Evolutionary conservation across 2,329 filamentous ascomycete genomes (phyloP), one percentile per base, ranked within the genome.

Genomic region (Zelopaecilomyces penicillatus): DNA sequence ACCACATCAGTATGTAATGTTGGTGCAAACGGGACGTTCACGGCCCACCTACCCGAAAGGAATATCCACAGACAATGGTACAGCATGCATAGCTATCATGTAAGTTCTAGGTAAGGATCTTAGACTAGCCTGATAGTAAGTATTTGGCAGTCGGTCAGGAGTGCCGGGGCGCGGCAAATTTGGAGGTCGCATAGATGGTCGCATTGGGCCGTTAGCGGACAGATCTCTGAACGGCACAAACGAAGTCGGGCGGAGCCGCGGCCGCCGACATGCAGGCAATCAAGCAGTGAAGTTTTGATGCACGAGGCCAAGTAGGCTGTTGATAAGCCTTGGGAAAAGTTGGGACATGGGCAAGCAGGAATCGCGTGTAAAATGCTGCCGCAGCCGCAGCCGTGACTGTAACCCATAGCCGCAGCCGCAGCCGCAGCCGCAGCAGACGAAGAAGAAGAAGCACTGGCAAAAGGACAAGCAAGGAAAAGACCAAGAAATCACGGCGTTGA

Each of bases 201-300:
- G 48, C 48, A 48, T 50, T 43, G 45, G 41, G 27, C 35, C 33
- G 46, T 44, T 34, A 41, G 34, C 45, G 45, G 48, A 46, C 48
- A 40, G 48, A 50, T 48, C 45, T 27, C 33, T 19, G 39, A 28
- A 42, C 37, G 41, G 36, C 32, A 42, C 28, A 11, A 12, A 4
- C 42, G 35, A 30, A 12, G 9, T 29, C 41, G 35, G 35, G 30
- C 32, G 32, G 39, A 37, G 33, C 29, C 31, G 37, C 12, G 37
- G 32, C 12, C 40, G 12, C 32, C 37, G 27, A 34, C 34, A 41
- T 45, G 42, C 39, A 35, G 19, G 19, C 36, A 33, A 33, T 41
- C 28, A 26, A 28, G 12, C 37, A 11, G 12, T 19, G 19, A 19
- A 19, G 19, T 19, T 3, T 19, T 19, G 19, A 19, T 19, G 19